phyloP scores from a whole-genome alignment of 2,329 filamentous ascomycete species.

The Thermomyces lanuginosus region DNA sequence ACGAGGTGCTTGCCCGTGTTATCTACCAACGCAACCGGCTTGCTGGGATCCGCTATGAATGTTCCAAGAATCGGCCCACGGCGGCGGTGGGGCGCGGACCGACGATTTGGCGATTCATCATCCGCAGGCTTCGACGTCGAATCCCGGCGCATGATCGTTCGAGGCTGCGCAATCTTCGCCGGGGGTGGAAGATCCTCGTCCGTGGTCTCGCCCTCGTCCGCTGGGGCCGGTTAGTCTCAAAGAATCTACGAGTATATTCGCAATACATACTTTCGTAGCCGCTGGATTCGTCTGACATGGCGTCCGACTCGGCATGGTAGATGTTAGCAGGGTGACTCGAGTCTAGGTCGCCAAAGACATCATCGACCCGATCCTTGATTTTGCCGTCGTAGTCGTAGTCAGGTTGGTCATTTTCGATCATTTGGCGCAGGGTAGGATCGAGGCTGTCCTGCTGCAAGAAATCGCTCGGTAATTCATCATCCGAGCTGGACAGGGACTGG shows the following conservation, averaged over 20 bases:
- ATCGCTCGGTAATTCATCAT: conserved; percentile 58
- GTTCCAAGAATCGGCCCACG: conserved; percentile 33
- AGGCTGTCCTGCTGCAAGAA: conserved; percentile 61
- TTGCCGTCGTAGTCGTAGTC: no score
- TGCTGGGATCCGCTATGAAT: conserved; percentile 32
- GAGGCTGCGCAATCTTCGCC: conserved; percentile 31
- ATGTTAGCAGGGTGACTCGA: conserved; percentile 26
- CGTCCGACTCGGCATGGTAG: conserved; percentile 31
- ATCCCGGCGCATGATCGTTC: conserved; percentile 35
- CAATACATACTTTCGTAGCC: conserved; percentile 42
- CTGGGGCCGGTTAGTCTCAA: conserved; percentile 34
- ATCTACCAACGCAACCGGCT: conserved; percentile 32
- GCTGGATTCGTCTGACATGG: conserved; percentile 29
- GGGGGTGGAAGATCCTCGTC: conserved; percentile 39
- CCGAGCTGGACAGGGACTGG: conserved; percentile 25
- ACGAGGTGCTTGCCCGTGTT: conserved; percentile 33
- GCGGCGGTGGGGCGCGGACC: conserved; percentile 18
- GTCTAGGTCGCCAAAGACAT: conserved; percentile 23
- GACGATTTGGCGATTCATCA: conserved; percentile 19
- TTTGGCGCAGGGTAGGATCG: conserved; percentile 54
- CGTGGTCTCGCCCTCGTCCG: conserved; percentile 45
- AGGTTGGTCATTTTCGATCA: conserved; percentile 54
- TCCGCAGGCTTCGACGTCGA: conserved; percentile 30
- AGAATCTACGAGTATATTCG: conserved; percentile 10
- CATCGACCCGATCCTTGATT: conserved; percentile 19